Base-by-base conservation (phyloP, 371 early-diverging fungal genomes). In the Zychaea mexicana region DNA sequence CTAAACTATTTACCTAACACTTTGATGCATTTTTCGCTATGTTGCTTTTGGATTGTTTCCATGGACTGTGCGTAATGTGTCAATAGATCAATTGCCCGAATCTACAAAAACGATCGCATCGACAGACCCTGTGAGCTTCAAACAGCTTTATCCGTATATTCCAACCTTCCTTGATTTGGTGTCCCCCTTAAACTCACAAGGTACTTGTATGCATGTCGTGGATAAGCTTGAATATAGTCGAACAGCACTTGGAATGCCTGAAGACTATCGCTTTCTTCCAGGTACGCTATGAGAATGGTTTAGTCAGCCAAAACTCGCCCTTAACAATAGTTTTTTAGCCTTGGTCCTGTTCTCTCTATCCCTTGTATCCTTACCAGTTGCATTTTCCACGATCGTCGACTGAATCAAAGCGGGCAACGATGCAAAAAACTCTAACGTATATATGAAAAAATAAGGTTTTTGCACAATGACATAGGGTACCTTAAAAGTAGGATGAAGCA, bases 141-240 rank as follows among this genome's bases (percentile, higher is more conserved):
- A n/a, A n/a, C n/a, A n/a, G n/a, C n/a, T n/a, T n/a, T n/a, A n/a
- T n/a, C n/a, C n/a, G n/a, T n/a, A n/a, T 33, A 33, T 12, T 12
- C 5, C 33, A 5, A 33, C 33, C 33, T 45, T 45, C 19, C n/a
- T 45, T 45, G n/a, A n/a, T n/a, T n/a, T n/a, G n/a, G n/a, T n/a
- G n/a, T 45, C n/a, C 17, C 4, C 6, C 5, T n/a, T 19, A 45
- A 49, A 8, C 45, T 66, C 71, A 80, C 80, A 61, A 80, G 30
- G 24, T 80, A 80, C 66, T 80, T 80, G 52, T 80, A 80, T 27
- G 80, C 77, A 65, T 80, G 77, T 8, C 77, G 71, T 53, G 80
- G 80, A 60, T 73, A 80, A 1, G 71, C 70, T 66, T 77, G 75
- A 24, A 77, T 80, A 38, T 80, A 80, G 30, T 73, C 73, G 45